These are phyloP conservation scores for Ensete ventricosum DNA, from an alignment of 176 grass and related monocot species.

Conservation along the genomic window DNA sequence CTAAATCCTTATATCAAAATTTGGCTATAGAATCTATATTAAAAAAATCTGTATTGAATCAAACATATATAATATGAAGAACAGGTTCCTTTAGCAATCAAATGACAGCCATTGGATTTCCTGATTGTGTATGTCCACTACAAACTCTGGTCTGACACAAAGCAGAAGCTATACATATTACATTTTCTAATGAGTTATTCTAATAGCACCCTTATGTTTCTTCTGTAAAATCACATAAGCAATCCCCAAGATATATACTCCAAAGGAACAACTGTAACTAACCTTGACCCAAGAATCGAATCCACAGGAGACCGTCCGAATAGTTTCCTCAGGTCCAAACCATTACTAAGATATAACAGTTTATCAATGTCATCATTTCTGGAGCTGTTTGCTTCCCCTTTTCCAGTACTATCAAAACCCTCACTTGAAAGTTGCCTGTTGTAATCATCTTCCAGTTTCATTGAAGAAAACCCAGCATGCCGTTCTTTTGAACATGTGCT, in stretches of 20 bases:
- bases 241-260: neutral
- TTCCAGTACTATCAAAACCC: constrained; percentile 20
- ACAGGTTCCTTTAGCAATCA: neutral
- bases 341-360: constrained; percentile 29
- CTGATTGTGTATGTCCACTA: neutral
- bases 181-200: neutral
- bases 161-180: neutral
- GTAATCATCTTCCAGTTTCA: neutral
- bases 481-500: constrained; percentile 32
- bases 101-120: neutral
- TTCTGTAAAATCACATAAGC: neutral
- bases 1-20: neutral
- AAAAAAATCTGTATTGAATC: too few species aligned
- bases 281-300: constrained; percentile 21
- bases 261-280: constrained; percentile 9
- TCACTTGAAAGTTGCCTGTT: constrained; percentile 25
- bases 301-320: constrained; percentile 34
- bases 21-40: neutral
- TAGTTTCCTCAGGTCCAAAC: constrained; percentile 50
- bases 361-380: constrained; percentile 25
- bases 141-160: neutral
- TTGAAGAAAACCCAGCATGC: neutral
- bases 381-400: neutral
- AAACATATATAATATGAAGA: too few species aligned
- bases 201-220: neutral